A percentile compares a stretch with the other conserved stretches of the same genome.
Conservation (phyloP, 208 protist species). For the Herpetomonas tarakana region DNA sequence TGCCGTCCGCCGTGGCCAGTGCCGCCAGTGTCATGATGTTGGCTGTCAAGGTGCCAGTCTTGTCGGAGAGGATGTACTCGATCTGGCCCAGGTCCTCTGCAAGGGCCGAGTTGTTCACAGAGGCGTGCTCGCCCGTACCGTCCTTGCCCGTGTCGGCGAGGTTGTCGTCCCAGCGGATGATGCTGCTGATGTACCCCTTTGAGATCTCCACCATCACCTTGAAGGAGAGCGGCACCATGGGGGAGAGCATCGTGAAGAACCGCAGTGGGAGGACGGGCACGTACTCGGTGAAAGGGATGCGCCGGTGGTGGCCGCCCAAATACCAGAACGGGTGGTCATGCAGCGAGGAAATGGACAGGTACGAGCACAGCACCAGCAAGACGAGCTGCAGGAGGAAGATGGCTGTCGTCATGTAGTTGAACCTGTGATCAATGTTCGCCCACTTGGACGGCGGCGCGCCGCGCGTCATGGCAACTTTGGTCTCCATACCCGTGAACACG, state of each 20-base stretch:
- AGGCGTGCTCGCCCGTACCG: constrained; percentile 20
- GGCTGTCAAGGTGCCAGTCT: constrained; percentile 93
- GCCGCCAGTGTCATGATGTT: constrained; percentile 82
- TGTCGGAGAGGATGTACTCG: constrained; percentile 92
- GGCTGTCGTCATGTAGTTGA: constrained; percentile 74
- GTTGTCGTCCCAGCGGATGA: constrained; percentile 87
- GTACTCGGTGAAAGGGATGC: constrained; percentile 34
- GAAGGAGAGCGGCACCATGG: constrained; percentile 95
- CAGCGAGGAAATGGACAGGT: constrained; percentile 44
- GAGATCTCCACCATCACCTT: constrained; percentile 94
- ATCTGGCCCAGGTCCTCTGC: constrained; percentile 93
- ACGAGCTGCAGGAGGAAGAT: constrained; percentile 91
- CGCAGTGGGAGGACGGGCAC: constrained; percentile 80
- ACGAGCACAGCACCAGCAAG: constrained; percentile 65
- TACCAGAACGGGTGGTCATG: constrained; percentile 55
- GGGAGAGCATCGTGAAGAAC: constrained; percentile 90
- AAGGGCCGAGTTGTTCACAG: constrained; percentile 83
- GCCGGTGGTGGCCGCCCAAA: constrained; percentile 26
- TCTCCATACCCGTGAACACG: constrained; percentile 93
- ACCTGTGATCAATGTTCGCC: constrained; percentile 83
- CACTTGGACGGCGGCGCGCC: constrained; percentile 75
- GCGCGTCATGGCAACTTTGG: constrained; percentile 89
- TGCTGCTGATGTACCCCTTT: constrained; percentile 83
- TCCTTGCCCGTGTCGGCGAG: constrained; percentile 58
- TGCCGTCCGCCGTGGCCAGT: constrained; percentile 32